A percentile compares a stretch with the other conserved stretches of the same genome.
These are phyloP conservation scores for Anisodus tanguticus DNA, from an alignment of 257 asterid genomes.

Conservation along the genomic window DNA sequence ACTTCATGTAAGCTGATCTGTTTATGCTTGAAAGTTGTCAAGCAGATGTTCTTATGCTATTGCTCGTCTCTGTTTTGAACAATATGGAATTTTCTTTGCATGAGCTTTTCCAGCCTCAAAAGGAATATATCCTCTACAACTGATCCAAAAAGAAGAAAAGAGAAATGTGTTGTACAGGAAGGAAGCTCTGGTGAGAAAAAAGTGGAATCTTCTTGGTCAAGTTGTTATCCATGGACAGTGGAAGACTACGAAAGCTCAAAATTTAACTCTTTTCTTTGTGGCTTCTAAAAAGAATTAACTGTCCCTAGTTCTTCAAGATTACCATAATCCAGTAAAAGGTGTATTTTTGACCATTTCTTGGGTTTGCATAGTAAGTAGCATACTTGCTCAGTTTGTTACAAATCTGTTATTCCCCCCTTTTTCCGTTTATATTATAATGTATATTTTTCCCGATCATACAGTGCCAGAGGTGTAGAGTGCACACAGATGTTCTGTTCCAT, in stretches of 20 bases:
- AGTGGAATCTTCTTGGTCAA: background rate
- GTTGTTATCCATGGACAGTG: background rate
- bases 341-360: background rate
- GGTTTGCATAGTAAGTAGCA: background rate
- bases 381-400: background rate
- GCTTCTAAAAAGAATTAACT: background rate
- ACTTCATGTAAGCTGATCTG: constrained; percentile 13
- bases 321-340: constrained; percentile 1
- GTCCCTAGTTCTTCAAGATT: constrained; percentile 20
- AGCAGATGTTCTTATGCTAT: background rate
- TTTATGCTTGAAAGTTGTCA: constrained; percentile 3
- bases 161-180: background rate
- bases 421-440: background rate
- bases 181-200: background rate
- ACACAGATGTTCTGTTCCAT: background rate
- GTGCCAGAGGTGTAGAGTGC: background rate
- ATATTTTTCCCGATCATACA: background rate
- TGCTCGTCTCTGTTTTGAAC: background rate
- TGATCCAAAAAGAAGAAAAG: background rate
- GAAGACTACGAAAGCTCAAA: constrained; percentile 9
- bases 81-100: background rate
- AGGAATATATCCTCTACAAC: background rate
- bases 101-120: background rate
- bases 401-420: background rate
- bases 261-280: background rate